These are phyloP conservation scores for Metschnikowia noctiluminum DNA, from an alignment of 805 yeast genomes.

Conservation along the genomic window DNA sequence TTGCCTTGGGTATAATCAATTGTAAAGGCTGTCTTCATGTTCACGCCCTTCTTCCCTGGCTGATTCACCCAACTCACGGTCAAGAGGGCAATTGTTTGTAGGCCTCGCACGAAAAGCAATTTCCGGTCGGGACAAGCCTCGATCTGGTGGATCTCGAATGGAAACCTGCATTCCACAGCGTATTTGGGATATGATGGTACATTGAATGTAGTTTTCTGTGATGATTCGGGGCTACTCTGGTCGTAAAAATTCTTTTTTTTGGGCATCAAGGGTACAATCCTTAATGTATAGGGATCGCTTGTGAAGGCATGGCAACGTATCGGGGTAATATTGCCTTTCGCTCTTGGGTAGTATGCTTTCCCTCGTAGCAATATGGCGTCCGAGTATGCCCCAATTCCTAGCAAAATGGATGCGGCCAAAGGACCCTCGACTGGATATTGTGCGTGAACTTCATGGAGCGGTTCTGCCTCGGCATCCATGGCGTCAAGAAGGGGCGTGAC, in stretches of 20 bases:
- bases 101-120: constrained; percentile 14
- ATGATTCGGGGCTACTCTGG: neutral
- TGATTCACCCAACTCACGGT: constrained; percentile 11
- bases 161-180: constrained; percentile 3
- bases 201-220: constrained; percentile 6
- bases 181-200: constrained; percentile 2
- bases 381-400: constrained; percentile 15
- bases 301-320: constrained; percentile 13
- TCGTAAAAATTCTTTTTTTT: constrained; percentile 8
- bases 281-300: constrained; percentile 3
- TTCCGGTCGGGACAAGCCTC: constrained; percentile 1
- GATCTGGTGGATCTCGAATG: constrained; percentile 12
- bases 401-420: constrained; percentile 5
- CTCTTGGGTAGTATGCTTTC: constrained; percentile 3
- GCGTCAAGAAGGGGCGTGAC: constrained; percentile 3
- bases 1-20: neutral
- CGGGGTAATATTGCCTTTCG: constrained; percentile 2
- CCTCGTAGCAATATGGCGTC: constrained; percentile 7
- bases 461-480: constrained; percentile 11
- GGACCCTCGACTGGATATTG: constrained; percentile 13
- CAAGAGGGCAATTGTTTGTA: constrained; percentile 5
- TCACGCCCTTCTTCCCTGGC: constrained; percentile 8
- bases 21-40: constrained; percentile 3
- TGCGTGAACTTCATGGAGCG: constrained; percentile 7
- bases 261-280: constrained; percentile 14